Evolutionary conservation across 2,329 filamentous ascomycete species (phyloP).

Genomic region (Colletotrichum sp.): DNA sequence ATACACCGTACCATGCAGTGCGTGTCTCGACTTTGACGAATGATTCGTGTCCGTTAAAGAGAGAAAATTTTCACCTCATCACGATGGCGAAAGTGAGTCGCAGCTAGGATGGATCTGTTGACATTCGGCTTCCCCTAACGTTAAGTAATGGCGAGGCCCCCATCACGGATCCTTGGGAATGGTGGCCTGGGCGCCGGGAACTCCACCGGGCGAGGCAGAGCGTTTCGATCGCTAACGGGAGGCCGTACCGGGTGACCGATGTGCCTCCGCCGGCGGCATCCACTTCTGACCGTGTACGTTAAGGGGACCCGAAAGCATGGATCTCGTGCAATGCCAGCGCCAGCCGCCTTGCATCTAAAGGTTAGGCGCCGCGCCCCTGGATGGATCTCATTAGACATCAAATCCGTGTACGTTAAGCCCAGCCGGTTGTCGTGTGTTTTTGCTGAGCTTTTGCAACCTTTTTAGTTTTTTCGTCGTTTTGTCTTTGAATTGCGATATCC

Average conservation of each 20-base stretch:
- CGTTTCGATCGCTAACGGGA: slow-evolving; percentile 14
- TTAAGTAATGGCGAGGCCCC: slow-evolving; percentile 22
- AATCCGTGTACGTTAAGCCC: slow-evolving; percentile 23
- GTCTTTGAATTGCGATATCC: slow-evolving; percentile 6
- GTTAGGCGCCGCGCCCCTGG: slow-evolving; percentile 19
- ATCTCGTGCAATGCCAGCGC: slow-evolving; percentile 10
- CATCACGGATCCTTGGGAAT: slow-evolving; percentile 10
- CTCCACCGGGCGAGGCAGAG: slow-evolving; percentile 14
- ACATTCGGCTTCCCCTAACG: slow-evolving; percentile 21
- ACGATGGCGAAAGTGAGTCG: slow-evolving; percentile 1
- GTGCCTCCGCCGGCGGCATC: slow-evolving; percentile 12
- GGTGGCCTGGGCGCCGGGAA: neutral
- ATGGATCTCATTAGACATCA: slow-evolving; percentile 25
- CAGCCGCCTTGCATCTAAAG: slow-evolving; percentile 20
- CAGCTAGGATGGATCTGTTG: slow-evolving; percentile 18
- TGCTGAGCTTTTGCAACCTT: neutral
- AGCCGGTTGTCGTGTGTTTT: slow-evolving; percentile 19
- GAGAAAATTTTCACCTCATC: slow-evolving; percentile 17
- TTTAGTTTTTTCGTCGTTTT: slow-evolving; percentile 10
- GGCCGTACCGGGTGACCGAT: slow-evolving; percentile 20
- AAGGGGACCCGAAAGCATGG: slow-evolving; percentile 23
- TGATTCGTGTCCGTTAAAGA: neutral
- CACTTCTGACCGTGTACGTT: slow-evolving; percentile 22
- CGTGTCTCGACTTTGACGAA: neutral
- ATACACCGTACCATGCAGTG: neutral